These are phyloP conservation scores for Setaria italica DNA, from an alignment of 202 grass and related monocot species.

Conservation along the genomic window DNA sequence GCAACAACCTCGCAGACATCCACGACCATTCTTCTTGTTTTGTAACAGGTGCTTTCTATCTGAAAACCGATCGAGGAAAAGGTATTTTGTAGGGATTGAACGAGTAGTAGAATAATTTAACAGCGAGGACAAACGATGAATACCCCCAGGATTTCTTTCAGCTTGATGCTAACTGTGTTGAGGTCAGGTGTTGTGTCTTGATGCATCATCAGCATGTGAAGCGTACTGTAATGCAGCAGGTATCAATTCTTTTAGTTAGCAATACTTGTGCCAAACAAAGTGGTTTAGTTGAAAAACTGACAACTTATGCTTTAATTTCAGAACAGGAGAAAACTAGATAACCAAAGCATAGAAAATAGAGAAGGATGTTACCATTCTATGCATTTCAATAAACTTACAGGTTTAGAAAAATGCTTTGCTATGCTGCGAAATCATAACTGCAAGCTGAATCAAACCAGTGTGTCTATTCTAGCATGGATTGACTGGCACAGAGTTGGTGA, in stretches of 20 bases:
- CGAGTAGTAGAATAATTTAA: neutral
- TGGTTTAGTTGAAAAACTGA: neutral
- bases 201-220: conserved; percentile 77
- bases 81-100: neutral
- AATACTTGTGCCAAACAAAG: conserved; percentile 27
- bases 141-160: conserved; percentile 51
- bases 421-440: neutral
- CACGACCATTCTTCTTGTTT: conserved; percentile 59
- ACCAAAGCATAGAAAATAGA: neutral
- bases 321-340: neutral
- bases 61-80: conserved; percentile 33
- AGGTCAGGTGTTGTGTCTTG: conserved; percentile 71
- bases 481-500: neutral
- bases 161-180: conserved; percentile 33
- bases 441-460: neutral
- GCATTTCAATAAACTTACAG: neutral
- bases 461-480: neutral
- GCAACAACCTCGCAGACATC: conserved; percentile 57
- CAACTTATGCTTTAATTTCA: neutral
- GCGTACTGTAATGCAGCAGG: conserved; percentile 58
- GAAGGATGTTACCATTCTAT: neutral
- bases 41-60: conserved; percentile 42
- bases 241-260: conserved; percentile 41
- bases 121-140: neutral
- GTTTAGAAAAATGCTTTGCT: neutral